Evolutionary conservation across 305 asterid species (phyloP).

Genomic region (Euphrasia arctica): DNA sequence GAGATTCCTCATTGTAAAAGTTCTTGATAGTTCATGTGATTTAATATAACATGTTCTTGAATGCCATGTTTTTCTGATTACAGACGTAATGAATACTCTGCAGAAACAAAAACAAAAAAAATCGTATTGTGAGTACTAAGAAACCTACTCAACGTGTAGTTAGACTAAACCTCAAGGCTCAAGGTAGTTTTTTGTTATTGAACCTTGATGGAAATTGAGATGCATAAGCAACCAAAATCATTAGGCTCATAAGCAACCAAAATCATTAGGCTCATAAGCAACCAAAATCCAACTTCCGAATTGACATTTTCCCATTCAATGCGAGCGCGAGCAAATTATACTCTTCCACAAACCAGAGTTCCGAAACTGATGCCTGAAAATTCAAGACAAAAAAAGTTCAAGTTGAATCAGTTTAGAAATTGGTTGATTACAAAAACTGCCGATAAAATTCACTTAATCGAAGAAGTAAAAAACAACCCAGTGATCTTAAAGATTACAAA

Average conservation of each 20-base stretch:
- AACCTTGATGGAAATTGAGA: background rate
- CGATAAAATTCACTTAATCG: background rate
- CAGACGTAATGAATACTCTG: background rate
- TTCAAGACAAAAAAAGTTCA: background rate
- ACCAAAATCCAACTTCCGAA: constrained; percentile 45
- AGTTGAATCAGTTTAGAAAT: background rate
- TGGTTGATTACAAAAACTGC: background rate
- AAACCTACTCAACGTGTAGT: background rate
- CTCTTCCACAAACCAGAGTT: constrained; percentile 97
- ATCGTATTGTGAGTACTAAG: background rate
- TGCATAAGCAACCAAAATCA: constrained; percentile 13
- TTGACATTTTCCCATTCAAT: constrained; percentile 70
- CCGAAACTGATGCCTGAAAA: constrained; percentile 68
- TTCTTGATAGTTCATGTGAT: no score
- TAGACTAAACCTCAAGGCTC: background rate
- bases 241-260: constrained; percentile 46
- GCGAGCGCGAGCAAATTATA: constrained; percentile 83
- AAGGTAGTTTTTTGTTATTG: background rate
- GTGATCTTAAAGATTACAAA: no score
- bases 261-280: constrained; percentile 42
- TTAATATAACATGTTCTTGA: no score
- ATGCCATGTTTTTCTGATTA: background rate
- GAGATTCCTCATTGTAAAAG: no score
- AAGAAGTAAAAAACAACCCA: no score
- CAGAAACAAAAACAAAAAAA: no score